Evolutionary conservation across 257 asterid species (phyloP).

Genomic region (Nicotiana noctiflora): DNA sequence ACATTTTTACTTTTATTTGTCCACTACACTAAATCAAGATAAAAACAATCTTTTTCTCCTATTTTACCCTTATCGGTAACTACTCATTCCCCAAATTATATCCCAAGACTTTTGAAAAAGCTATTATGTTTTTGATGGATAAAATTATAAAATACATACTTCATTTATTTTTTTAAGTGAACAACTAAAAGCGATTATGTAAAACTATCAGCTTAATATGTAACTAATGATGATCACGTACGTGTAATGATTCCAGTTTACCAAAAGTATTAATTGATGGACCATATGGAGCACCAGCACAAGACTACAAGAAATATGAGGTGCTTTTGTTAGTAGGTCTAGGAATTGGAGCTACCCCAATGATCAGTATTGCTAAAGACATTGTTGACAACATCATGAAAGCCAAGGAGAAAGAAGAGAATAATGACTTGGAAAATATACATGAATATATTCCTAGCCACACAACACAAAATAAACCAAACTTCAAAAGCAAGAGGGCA

Average conservation of each 20-base stretch:
- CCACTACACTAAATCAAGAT: too few species aligned
- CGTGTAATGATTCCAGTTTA: constrained; percentile 26
- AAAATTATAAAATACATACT: too few species aligned
- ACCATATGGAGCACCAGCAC: constrained; percentile 96
- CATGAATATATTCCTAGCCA: background rate
- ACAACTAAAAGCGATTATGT: too few species aligned
- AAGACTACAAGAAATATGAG: constrained; percentile 85
- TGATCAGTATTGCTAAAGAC: constrained; percentile 84
- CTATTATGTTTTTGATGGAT: too few species aligned
- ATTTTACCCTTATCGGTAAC: too few species aligned
- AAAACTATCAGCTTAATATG: background rate
- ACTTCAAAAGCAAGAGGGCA: constrained; percentile 60
- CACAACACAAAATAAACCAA: constrained; percentile 15
- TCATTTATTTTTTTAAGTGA: too few species aligned
- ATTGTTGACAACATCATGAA: constrained; percentile 77
- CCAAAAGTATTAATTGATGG: constrained; percentile 75
- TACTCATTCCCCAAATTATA: too few species aligned
- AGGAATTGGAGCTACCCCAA: constrained; percentile 90
- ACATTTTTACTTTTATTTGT: too few species aligned
- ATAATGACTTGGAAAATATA: constrained; percentile 20
- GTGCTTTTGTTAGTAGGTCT: constrained; percentile 70
- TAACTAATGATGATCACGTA: background rate
- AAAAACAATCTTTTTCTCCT: too few species aligned
- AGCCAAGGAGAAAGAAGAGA: constrained; percentile 42
- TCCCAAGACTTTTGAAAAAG: too few species aligned